Evolutionary conservation across 768 basidiomycete species (phyloP).

Genomic region (Tricholoma sp.): DNA sequence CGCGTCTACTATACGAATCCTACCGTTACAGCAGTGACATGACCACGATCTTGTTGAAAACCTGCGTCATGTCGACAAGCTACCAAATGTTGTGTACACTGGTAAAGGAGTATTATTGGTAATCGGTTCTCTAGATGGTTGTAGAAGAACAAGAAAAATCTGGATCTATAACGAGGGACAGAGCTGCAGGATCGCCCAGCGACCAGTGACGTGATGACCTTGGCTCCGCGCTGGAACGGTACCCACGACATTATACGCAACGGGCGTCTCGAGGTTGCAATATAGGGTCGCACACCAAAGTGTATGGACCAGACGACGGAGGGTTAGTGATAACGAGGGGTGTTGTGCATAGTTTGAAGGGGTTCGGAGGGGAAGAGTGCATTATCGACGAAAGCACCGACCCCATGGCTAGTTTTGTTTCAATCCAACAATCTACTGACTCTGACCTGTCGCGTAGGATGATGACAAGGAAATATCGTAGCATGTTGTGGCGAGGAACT

Average conservation of each 20-base stretch:
- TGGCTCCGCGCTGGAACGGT: slow-evolving; percentile 28
- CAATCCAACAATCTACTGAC: not conserved
- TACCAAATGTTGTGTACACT: slow-evolving; percentile 8
- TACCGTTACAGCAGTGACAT: too few species aligned
- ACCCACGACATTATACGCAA: slow-evolving; percentile 24
- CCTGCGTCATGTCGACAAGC: not conserved
- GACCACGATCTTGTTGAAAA: too few species aligned
- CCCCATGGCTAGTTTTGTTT: slow-evolving; percentile 18
- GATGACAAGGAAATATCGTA: slow-evolving; percentile 28
- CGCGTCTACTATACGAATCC: too few species aligned
- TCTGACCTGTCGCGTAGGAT: slow-evolving; percentile 15
- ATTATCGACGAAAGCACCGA: slow-evolving; percentile 26
- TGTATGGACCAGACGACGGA: slow-evolving; percentile 26
- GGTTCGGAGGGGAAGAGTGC: slow-evolving; percentile 21
- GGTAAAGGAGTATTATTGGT: slow-evolving; percentile 17
- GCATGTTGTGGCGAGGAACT: slow-evolving; percentile 15
- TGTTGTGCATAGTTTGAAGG: slow-evolving; percentile 20
- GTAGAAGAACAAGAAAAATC: too few species aligned
- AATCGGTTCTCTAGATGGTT: not conserved
- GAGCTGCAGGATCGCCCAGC: slow-evolving; percentile 17
- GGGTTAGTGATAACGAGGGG: slow-evolving; percentile 25
- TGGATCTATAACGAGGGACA: slow-evolving; percentile 20
- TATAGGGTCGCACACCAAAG: slow-evolving; percentile 15
- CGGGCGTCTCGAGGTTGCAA: slow-evolving; percentile 23
- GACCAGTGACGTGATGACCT: slow-evolving; percentile 20